These are phyloP conservation scores for Spiromastix sp. DNA, from an alignment of 2,329 filamentous ascomycete species.

Conservation along the genomic window DNA sequence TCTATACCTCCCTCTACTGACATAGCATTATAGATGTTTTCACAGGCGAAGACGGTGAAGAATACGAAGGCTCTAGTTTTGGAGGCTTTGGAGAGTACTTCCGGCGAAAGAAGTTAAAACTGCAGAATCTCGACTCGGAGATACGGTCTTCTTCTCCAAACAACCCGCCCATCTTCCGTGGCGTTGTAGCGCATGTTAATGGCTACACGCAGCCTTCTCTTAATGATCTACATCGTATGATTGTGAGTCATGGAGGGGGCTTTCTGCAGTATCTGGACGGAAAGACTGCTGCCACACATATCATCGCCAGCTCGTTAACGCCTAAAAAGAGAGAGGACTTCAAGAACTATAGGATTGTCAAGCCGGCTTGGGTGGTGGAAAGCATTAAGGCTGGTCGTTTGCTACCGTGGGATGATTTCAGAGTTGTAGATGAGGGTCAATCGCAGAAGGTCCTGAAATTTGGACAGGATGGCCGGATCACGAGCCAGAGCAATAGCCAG, in stretches of 20 bases:
- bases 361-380: conserved; percentile 88
- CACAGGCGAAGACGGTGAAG: conserved; percentile 72
- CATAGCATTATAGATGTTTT: conserved; percentile 50
- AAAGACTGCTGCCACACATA: conserved; percentile 92
- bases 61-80: conserved; percentile 80
- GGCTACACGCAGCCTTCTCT: conserved; percentile 93
- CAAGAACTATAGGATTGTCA: conserved; percentile 77
- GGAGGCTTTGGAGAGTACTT: conserved; percentile 89
- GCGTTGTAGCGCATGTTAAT: conserved; percentile 82
- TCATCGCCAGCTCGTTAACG: conserved; percentile 81
- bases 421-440: conserved; percentile 73
- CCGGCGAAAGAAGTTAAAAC: conserved; percentile 88
- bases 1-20: conserved; percentile 6
- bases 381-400: conserved; percentile 72
- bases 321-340: conserved; percentile 92
- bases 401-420: conserved; percentile 76
- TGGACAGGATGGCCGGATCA: conserved; percentile 47
- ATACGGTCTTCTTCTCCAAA: conserved; percentile 58
- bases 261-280: conserved; percentile 92
- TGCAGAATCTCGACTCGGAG: conserved; percentile 86
- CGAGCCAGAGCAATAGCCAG: conserved; percentile 54
- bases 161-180: conserved; percentile 79
- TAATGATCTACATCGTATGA: conserved; percentile 74
- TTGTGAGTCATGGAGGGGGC: conserved; percentile 87
- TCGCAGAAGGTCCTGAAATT: conserved; percentile 68